Evolutionary conservation across 495 filamentous ascomycete species (phyloP).

Genomic region (Chaetomium fimeti): DNA sequence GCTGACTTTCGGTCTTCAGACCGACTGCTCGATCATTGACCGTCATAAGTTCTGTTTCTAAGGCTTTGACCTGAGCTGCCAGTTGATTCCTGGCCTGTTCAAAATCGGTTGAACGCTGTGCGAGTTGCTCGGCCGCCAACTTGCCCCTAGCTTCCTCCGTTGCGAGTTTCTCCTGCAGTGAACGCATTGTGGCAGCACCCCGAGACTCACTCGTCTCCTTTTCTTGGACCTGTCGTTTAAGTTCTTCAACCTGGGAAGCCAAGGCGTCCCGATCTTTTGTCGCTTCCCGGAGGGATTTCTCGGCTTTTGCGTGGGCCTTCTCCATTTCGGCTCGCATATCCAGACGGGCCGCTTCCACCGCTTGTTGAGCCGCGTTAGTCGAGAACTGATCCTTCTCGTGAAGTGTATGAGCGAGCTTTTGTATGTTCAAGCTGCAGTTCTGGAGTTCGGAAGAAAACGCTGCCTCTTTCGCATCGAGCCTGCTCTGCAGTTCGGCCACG

Average conservation of each 20-base stretch:
- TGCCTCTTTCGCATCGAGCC: conserved; percentile 22
- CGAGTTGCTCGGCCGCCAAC: conserved; percentile 2
- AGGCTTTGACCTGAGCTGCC: neutral
- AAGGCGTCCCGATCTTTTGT: conserved; percentile 16
- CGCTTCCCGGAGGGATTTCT: conserved; percentile 9
- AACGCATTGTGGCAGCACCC: conserved; percentile 19
- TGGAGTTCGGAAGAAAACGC: conserved; percentile 16
- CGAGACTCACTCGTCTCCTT: conserved; percentile 20
- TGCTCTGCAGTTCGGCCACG: conserved; percentile 23
- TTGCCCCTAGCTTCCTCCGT: conserved; percentile 17
- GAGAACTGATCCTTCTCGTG: conserved; percentile 22
- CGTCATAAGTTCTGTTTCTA: conserved; percentile 19
- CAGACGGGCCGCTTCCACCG: conserved; percentile 9
- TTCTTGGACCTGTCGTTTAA: conserved; percentile 14
- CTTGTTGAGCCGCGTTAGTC: neutral
- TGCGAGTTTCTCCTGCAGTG: conserved; percentile 15
- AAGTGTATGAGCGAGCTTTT: conserved; percentile 25
- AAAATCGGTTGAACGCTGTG: neutral
- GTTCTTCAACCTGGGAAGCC: neutral
- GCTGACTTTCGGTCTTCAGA: conserved; percentile 11
- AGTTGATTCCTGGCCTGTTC: neutral
- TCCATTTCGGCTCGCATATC: conserved; percentile 21
- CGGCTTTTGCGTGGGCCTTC: conserved; percentile 10
- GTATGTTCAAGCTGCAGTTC: conserved; percentile 15
- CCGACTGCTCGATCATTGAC: conserved; percentile 8